Evolutionary conservation across 495 filamentous ascomycete genomes (phyloP).

Genomic region (Xylaria telfairii): DNA sequence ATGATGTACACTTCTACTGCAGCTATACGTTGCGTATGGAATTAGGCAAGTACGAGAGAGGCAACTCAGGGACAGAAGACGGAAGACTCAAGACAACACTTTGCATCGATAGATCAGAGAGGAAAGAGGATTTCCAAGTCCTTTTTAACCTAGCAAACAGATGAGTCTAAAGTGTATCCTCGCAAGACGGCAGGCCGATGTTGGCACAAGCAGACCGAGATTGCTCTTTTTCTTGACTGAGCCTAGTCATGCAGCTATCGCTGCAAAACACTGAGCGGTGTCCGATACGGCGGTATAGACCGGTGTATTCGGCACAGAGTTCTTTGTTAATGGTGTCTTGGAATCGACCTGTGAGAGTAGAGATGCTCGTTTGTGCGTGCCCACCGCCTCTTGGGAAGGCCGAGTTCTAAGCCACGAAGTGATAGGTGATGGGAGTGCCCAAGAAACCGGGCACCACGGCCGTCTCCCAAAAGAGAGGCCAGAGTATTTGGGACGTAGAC

Average conservation of each 20-base stretch:
- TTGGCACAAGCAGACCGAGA: constrained; percentile 48
- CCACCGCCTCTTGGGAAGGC: constrained; percentile 54
- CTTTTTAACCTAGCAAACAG: constrained; percentile 44
- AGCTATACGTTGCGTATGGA: constrained; percentile 36
- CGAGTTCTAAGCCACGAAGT: constrained; percentile 48
- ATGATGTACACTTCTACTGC: constrained; percentile 37
- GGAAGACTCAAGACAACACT: constrained; percentile 42
- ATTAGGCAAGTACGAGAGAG: constrained; percentile 24
- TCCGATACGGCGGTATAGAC: constrained; percentile 42
- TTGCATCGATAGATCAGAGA: constrained; percentile 39
- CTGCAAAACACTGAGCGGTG: constrained; percentile 45
- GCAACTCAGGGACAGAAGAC: constrained; percentile 30
- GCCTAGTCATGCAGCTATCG: constrained; percentile 42
- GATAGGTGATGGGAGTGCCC: constrained; percentile 44
- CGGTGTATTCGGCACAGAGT: constrained; percentile 49
- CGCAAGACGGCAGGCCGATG: constrained; percentile 39
- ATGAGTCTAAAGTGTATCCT: constrained; percentile 38
- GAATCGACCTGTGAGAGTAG: constrained; percentile 52
- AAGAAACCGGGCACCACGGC: constrained; percentile 7
- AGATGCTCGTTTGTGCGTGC: constrained; percentile 47
- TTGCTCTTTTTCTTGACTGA: constrained; percentile 47
- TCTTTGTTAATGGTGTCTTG: constrained; percentile 52
- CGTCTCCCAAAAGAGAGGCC: constrained; percentile 19
- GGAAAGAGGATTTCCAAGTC: constrained; percentile 36
- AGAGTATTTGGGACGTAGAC: constrained; percentile 30